Percentiles rank a stretch among this genome's conserved stretches.
Evolutionary conservation across 345 rosid genomes (phyloP).

Genomic region (Eucalyptus virginea): DNA sequence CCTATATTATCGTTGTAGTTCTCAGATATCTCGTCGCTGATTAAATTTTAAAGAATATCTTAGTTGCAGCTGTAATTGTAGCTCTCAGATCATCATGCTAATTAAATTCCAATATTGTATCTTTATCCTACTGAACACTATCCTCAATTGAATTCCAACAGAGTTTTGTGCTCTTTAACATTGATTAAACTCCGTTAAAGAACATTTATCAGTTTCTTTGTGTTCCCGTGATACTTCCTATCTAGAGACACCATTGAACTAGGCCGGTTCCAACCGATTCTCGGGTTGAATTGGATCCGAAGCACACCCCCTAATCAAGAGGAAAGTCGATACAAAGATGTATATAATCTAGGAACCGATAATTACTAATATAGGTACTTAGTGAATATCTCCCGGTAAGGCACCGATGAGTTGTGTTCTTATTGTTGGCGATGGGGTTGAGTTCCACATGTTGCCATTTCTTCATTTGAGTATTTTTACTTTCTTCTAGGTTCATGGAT

Average conservation of each 20-base stretch:
- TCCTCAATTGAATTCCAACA: not conserved
- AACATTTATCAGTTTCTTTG: not conserved
- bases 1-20: not conserved
- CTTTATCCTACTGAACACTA: not conserved
- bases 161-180: not conserved
- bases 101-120: not conserved
- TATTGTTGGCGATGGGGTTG: not conserved
- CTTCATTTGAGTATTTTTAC: not conserved
- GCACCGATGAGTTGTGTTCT: not conserved
- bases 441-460: not conserved
- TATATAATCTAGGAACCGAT: not conserved
- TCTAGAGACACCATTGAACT: not conserved
- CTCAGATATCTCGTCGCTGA: fast-evolving
- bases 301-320: not conserved
- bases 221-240: not conserved
- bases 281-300: not conserved
- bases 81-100: not conserved
- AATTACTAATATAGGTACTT: not conserved
- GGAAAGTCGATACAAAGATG: not conserved
- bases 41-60: not conserved
- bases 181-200: not conserved
- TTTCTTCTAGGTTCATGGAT: not conserved
- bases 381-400: not conserved
- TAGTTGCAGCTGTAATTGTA: not conserved
- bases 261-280: not conserved